Conservation (phyloP, 164 flowering plant genomes). For the Macadamia tetraphylla region DNA sequence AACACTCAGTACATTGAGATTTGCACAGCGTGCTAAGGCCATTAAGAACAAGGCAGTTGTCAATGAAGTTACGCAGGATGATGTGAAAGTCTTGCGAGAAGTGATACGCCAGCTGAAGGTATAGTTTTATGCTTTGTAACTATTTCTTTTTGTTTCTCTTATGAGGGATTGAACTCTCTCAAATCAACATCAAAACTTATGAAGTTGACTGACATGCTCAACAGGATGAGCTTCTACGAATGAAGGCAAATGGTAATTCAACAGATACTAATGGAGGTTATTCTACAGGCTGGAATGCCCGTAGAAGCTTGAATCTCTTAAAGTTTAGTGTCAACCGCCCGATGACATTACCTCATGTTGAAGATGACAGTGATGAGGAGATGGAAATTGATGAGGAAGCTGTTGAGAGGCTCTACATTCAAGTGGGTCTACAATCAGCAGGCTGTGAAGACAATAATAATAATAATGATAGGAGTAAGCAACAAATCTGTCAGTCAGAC, state of each 20-base stretch:
- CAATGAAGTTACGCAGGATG: conserved; percentile 92
- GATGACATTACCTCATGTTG: conserved; percentile 51
- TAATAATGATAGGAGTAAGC: conserved; percentile 3
- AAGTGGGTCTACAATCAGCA: conserved; percentile 29
- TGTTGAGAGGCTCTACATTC: conserved; percentile 45
- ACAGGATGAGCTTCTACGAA: conserved; percentile 83
- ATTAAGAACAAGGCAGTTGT: conserved; percentile 91
- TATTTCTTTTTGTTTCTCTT: background rate
- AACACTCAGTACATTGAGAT: conserved; percentile 85
- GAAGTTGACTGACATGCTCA: conserved; percentile 3
- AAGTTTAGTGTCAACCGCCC: conserved; percentile 76
- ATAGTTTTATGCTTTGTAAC: background rate
- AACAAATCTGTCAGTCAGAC: conserved; percentile 9
- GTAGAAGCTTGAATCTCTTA: conserved; percentile 79
- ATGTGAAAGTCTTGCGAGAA: conserved; percentile 79
- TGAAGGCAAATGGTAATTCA: conserved; percentile 59
- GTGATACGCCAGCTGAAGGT: conserved; percentile 87
- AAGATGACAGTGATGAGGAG: conserved; percentile 88
- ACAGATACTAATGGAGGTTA: conserved; percentile 41
- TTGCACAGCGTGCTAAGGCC: conserved; percentile 97
- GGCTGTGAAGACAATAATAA: conserved; percentile 7
- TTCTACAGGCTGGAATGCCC: conserved; percentile 82
- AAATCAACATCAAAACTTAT: background rate
- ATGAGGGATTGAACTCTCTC: background rate
- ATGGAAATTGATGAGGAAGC: conserved; percentile 95